Evolutionary conservation across 495 filamentous ascomycete genomes (phyloP).

Genomic region (Emericellopsis terricola): DNA sequence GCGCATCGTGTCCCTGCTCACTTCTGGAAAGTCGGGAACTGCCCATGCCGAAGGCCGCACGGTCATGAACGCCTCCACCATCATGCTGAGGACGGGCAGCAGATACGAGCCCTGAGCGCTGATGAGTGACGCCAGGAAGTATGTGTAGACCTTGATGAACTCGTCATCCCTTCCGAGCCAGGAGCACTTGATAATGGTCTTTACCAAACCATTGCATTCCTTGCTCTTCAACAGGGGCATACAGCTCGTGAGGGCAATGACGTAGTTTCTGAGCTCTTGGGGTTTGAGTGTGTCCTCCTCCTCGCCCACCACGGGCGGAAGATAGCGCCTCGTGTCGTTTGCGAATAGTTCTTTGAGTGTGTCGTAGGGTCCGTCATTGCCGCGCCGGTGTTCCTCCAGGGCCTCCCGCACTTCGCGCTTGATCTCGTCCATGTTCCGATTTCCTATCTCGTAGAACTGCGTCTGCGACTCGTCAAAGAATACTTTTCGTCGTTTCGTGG

Average conservation of each 20-base stretch:
- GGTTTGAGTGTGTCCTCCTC: conserved; percentile 17
- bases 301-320: conserved; percentile 11
- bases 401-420: conserved; percentile 61
- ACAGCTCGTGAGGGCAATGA: conserved; percentile 61
- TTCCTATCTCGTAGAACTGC: conserved; percentile 34
- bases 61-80: conserved; percentile 55
- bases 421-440: conserved; percentile 29
- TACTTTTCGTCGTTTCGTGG: conserved; percentile 40
- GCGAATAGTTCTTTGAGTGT: conserved; percentile 51
- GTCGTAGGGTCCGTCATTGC: conserved; percentile 56
- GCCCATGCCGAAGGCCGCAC: conserved; percentile 28
- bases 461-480: conserved; percentile 60
- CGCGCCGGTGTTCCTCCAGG: conserved; percentile 45
- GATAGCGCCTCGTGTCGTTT: conserved; percentile 16
- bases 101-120: conserved; percentile 50
- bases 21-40: conserved; percentile 38
- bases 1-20: conserved; percentile 41
- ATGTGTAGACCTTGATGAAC: conserved; percentile 62
- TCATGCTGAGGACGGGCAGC: conserved; percentile 48
- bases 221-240: conserved; percentile 47
- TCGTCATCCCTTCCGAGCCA: conserved; percentile 76
- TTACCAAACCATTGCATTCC: conserved; percentile 56
- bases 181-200: conserved; percentile 49
- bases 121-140: conserved; percentile 63
- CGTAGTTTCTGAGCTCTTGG: conserved; percentile 46